Base-by-base conservation (phyloP, 208 protist genomes). In the Trypanosoma mega region DNA sequence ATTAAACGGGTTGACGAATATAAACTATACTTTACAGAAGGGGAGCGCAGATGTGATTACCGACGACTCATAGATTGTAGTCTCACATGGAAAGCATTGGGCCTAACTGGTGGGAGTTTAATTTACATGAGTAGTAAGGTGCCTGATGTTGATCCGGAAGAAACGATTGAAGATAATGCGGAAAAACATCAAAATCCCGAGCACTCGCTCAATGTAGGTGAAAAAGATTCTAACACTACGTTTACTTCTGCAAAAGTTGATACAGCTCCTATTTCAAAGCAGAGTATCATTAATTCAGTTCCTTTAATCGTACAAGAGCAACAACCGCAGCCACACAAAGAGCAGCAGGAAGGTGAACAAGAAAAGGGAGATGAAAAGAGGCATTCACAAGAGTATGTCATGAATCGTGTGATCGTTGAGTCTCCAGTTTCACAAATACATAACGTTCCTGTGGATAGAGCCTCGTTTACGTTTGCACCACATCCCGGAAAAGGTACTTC, bases 91-190 rank as follows among this genome's bases (percentile, higher is more conserved):
- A 58, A 61, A 47, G 24, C 59, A 49, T 24, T 61, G 29, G 63
- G 52, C 27, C 24, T 68, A 9, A 54, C 49, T 47, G 27, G 44
- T 57, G 63, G 63, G 14, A 33, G 43, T 36, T 3, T 23, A 45
- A 24, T 68, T 41, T 68, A 68, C 27, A 26, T 68, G 20, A 58
- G 51, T 18, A 50, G 48, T 39, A 50, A 68, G 21, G 47, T 52
- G 20, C 56, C 56, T 24, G 4, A 9, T 29, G 1, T 45, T 48
- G 4, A 51, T 24, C 30, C 54, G 36, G 52, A 50, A 30, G 26
- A 54, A 23, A 29, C 26, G 31, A 9, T n/a, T 63, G 24, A 63
- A 1, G 24, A 21, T 24, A 47, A 26, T 56, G 26, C 20, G 24
- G 43, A 11, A n/a, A 41, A 41, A 7, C 6, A 48, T 24, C 6